phyloP scores from a whole-genome alignment of 2,329 filamentous ascomycete genomes.

The Coniochaeta prunicola region DNA sequence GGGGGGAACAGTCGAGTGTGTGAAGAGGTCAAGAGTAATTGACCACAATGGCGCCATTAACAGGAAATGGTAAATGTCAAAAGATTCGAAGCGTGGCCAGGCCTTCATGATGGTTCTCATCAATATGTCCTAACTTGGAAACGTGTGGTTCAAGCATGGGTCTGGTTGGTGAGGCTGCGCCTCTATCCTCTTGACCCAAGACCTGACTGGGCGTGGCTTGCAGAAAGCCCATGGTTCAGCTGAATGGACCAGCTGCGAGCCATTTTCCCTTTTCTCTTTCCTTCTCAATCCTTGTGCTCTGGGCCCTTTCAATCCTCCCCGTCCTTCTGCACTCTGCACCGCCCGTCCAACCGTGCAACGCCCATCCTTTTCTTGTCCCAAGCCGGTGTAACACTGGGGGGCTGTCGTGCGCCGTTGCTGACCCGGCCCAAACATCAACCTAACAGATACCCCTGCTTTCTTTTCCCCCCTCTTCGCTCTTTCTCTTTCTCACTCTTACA shows the following conservation, averaged over 20 bases:
- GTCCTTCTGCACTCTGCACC: background rate
- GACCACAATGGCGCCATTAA: too few relatives aligned
- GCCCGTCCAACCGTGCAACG: background rate
- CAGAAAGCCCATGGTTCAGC: slow-evolving; percentile 5
- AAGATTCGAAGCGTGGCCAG: background rate
- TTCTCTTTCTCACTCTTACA: background rate
- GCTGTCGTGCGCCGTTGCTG: background rate
- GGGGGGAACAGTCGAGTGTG: too few relatives aligned
- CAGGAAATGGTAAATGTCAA: background rate
- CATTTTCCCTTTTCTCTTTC: background rate
- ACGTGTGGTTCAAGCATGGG: background rate
- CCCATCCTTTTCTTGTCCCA: background rate
- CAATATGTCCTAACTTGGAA: too few relatives aligned
- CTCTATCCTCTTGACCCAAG: slow-evolving; percentile 4
- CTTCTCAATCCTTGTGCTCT: background rate
- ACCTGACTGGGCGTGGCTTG: slow-evolving; percentile 6
- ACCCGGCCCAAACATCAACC: background rate
- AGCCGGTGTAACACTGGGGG: background rate
- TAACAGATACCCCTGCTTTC: background rate
- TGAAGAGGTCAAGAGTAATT: too few relatives aligned
- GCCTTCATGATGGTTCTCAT: too few relatives aligned
- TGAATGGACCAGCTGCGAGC: slow-evolving; percentile 3
- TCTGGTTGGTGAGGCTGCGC: slow-evolving; percentile 14
- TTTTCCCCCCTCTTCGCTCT: background rate
- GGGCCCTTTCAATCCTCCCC: background rate